Conservation (phyloP, 2,329 filamentous ascomycete species). For the Pezicula carpinea region DNA sequence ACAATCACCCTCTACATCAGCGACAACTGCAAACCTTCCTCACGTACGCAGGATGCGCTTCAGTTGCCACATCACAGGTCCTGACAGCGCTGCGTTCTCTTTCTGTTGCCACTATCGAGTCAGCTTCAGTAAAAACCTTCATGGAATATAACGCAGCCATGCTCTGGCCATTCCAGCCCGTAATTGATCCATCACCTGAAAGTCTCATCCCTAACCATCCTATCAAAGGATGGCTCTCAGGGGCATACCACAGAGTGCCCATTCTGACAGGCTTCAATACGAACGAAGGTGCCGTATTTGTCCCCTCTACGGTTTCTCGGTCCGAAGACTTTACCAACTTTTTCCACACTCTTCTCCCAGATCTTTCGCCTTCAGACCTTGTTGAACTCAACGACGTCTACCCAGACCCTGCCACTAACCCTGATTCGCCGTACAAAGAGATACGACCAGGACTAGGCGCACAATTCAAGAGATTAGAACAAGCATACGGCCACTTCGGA, state of each 20-base stretch:
- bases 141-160: slow-evolving; percentile 37
- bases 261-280: slow-evolving; percentile 67
- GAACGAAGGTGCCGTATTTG: slow-evolving; percentile 64
- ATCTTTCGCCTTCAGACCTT: slow-evolving; percentile 47
- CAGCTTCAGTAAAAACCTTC: slow-evolving; percentile 41
- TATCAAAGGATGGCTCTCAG: slow-evolving; percentile 51
- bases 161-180: slow-evolving; percentile 64
- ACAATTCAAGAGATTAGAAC: slow-evolving; percentile 54
- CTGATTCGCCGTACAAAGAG: slow-evolving; percentile 36
- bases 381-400: slow-evolving; percentile 54
- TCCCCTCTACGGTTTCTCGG: slow-evolving; percentile 44
- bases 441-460: slow-evolving; percentile 37
- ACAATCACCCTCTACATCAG: slow-evolving; percentile 52
- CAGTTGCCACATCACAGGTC: slow-evolving; percentile 39
- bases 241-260: slow-evolving; percentile 50
- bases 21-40: slow-evolving; percentile 53
- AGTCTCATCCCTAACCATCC: slow-evolving; percentile 51
- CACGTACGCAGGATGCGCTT: slow-evolving; percentile 43
- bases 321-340: slow-evolving; percentile 53
- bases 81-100: slow-evolving; percentile 46
- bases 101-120: slow-evolving; percentile 32
- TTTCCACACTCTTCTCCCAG: slow-evolving; percentile 57
- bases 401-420: slow-evolving; percentile 47
- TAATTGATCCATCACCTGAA: slow-evolving; percentile 52
- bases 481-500: slow-evolving; percentile 59